Base-by-base conservation (phyloP, 1,284 basidiomycete genomes). In the Malassezia yamatoensis region DNA sequence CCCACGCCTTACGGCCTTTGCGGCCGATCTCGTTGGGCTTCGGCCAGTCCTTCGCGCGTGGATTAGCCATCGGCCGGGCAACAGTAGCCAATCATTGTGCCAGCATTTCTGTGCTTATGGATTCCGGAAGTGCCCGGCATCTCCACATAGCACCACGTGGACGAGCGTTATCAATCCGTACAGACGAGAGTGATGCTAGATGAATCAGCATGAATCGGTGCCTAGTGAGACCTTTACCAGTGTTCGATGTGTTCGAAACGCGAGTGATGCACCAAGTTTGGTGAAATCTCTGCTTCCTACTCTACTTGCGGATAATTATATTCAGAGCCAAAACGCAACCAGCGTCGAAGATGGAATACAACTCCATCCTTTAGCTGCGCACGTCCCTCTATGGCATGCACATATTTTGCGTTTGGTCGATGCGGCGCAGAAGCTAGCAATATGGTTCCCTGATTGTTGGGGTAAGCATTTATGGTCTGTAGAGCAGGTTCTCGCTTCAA, bases 31-130 rank as follows among this genome's bases (percentile, higher is more conserved):
- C 35, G n/a, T 16, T 33, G 18, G 20, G 38, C 35, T 21, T 15
- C 12, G 41, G 41, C 49, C 49, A 51, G 54, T 56, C 49, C 43
- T 41, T 36, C 29, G 29, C 32, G 40, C 37, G 49, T 29, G 42
- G 43, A 57, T 51, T 51, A 48, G 49, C 54, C 37, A 51, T 51
- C 49, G 37, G 54, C 49, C 54, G 49, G 54, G 34, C 24, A 10
- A 32, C 10, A 3, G 11, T 20, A 29, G 41, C 54, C 54, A 57
- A 57, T 57, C 49, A 36, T 49, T 35, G 43, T 15, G 13, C 29
- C 8, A n/a, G 34, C 54, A 57, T 57, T 57, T 45, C 49, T 18
- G 37, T 43, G 51, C 49, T 1, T 18, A 45, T 40, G 12, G 11
- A 16, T 13, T 37, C 21, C 54, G 49, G 54, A 50, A 48, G 51